Conservation (phyloP, 257 asterid genomes). For the Jacaranda copaia region DNA sequence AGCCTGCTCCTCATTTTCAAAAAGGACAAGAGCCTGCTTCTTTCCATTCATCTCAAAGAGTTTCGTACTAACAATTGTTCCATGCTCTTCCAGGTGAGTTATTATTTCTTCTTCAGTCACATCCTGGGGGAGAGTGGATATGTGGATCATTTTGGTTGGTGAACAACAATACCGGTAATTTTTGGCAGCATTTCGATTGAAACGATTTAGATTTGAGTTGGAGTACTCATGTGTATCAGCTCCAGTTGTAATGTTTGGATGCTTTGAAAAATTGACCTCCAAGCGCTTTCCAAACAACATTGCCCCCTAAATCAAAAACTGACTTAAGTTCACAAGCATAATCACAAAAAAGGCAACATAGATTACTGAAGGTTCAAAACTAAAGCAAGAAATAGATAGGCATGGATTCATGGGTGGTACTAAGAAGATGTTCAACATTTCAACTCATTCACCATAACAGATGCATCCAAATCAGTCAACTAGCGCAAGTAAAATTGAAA, state of each 20-base stretch:
- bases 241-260: constrained; percentile 85
- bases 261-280: constrained; percentile 94
- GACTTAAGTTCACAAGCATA: background rate
- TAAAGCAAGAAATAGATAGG: constrained; percentile 22
- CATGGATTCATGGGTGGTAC: constrained; percentile 2
- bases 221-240: constrained; percentile 92
- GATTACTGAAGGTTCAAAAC: background rate
- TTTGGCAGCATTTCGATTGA: constrained; percentile 94
- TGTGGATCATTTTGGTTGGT: constrained; percentile 95
- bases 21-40: constrained; percentile 92
- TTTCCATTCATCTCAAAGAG: constrained; percentile 95
- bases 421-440: background rate
- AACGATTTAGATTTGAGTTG: constrained; percentile 94
- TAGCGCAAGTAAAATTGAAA: constrained; percentile 18
- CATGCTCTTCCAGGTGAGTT: constrained; percentile 86
- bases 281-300: constrained; percentile 86
- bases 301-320: constrained; percentile 64
- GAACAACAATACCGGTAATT: constrained; percentile 96
- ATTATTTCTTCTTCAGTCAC: constrained; percentile 79
- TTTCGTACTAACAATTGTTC: constrained; percentile 68
- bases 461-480: constrained; percentile 29
- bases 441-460: constrained; percentile 2
- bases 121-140: constrained; percentile 90
- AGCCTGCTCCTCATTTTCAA: constrained; percentile 93
- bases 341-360: background rate